Conservation (phyloP, 2,329 filamentous ascomycete genomes). For the Exophiala sideris region DNA sequence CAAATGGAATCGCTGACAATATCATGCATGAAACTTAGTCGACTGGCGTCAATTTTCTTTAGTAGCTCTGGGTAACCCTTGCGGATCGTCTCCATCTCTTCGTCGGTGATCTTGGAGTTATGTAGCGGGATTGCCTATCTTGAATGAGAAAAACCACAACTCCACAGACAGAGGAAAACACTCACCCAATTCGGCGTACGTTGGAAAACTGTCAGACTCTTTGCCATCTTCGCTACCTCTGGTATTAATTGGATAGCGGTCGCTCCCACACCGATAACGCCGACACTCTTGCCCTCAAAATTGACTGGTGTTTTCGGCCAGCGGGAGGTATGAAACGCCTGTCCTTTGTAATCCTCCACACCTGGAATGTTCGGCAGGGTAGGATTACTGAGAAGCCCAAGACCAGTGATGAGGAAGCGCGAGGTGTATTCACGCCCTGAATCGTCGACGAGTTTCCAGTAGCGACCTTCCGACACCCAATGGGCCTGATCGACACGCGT, state of each 20-base stretch:
- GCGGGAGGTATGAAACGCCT: slow-evolving; percentile 43
- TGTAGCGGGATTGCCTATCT: slow-evolving; percentile 48
- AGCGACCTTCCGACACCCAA: no score
- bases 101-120: slow-evolving; percentile 44
- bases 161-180: no score
- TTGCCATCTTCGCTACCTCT: slow-evolving; percentile 22
- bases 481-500: no score
- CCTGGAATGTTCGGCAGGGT: slow-evolving; percentile 30
- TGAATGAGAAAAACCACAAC: no score
- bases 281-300: slow-evolving; percentile 33
- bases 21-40: slow-evolving; percentile 56
- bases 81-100: slow-evolving; percentile 44
- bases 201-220: slow-evolving; percentile 37
- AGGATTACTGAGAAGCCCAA: slow-evolving; percentile 36
- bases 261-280: slow-evolving; percentile 39
- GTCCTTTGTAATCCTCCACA: slow-evolving; percentile 35
- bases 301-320: slow-evolving; percentile 46
- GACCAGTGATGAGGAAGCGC: slow-evolving; percentile 34
- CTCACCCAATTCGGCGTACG: slow-evolving; percentile 34
- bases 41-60: slow-evolving; percentile 40
- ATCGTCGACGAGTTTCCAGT: no score
- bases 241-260: slow-evolving; percentile 43
- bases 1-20: no score
- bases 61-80: slow-evolving; percentile 3
- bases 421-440: no score